A percentile compares a stretch with the other conserved stretches of the same genome.
phyloP scores from a whole-genome alignment of 2,329 filamentous ascomycete species.

The Calonectria henricotiae region DNA sequence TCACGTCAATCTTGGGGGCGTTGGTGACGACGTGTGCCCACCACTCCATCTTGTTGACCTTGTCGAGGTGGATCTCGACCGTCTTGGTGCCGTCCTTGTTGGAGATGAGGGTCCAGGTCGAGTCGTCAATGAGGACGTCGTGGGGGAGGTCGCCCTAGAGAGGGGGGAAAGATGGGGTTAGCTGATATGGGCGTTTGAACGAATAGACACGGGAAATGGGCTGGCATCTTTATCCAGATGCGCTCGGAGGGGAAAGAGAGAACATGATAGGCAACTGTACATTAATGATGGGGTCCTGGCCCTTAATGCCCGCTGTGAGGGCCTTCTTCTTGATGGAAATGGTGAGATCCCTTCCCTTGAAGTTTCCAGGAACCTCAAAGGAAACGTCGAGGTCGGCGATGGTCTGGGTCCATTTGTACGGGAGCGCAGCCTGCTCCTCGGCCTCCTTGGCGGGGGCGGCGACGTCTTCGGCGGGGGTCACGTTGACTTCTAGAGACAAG shows the following conservation, averaged over 20 bases:
- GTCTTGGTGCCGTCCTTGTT: conserved; percentile 78
- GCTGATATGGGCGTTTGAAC: conserved; percentile 1
- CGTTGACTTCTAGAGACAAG: conserved; percentile 62
- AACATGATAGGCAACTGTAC: conserved; percentile 65
- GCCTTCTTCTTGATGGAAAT: conserved; percentile 86
- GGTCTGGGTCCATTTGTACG: conserved; percentile 98
- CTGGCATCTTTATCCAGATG: neutral
- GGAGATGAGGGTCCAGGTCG: conserved; percentile 91
- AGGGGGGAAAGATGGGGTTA: conserved; percentile 27
- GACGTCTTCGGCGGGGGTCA: conserved; percentile 69
- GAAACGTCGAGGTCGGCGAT: conserved; percentile 90
- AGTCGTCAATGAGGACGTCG: conserved; percentile 86
- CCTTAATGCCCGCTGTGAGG: conserved; percentile 88
- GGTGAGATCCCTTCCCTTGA: conserved; percentile 87
- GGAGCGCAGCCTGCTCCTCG: conserved; percentile 90
- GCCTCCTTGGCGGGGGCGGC: conserved; percentile 80
- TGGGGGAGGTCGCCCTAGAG: conserved; percentile 87
- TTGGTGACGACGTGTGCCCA: conserved; percentile 92
- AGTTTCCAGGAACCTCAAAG: conserved; percentile 83
- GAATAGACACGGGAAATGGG: neutral
- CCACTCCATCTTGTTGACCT: conserved; percentile 98
- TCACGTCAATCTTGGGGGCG: conserved; percentile 93
- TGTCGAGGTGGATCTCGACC: conserved; percentile 91
- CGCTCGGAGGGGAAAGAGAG: neutral
- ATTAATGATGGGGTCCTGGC: conserved; percentile 86